A percentile compares a stretch with the other conserved stretches of the same genome.
Evolutionary conservation across 495 filamentous ascomycete species (phyloP).

Genomic region (Annulohypoxylon stygium): DNA sequence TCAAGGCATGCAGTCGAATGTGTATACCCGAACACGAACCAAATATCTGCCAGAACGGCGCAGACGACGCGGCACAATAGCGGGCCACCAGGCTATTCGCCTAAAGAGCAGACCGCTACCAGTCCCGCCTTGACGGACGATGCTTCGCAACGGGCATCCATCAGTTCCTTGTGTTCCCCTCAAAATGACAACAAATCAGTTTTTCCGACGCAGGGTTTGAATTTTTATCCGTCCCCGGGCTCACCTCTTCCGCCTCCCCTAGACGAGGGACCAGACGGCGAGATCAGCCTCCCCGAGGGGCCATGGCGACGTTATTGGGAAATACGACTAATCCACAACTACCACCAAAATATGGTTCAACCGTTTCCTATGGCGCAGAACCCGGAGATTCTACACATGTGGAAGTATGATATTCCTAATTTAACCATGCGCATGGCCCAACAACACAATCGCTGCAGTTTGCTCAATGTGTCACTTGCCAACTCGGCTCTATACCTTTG

Average conservation of each 20-base stretch:
- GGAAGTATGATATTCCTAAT: conserved; percentile 45
- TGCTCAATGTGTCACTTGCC: conserved; percentile 54
- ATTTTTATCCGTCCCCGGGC: conserved; percentile 41
- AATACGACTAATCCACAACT: conserved; percentile 54
- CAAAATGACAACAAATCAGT: conserved; percentile 22
- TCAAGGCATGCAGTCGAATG: conserved; percentile 56
- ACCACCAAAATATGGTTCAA: conserved; percentile 46
- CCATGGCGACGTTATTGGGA: conserved; percentile 54
- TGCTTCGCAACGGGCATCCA: neutral
- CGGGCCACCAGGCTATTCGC: conserved; percentile 16
- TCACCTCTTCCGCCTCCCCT: conserved; percentile 38
- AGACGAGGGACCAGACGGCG: conserved; percentile 31
- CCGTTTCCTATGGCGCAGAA: conserved; percentile 38
- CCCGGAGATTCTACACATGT: conserved; percentile 39
- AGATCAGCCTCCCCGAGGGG: conserved; percentile 50
- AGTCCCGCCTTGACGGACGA: conserved; percentile 8
- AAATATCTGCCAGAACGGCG: conserved; percentile 23
- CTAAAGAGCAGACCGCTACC: neutral
- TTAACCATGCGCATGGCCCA: conserved; percentile 52
- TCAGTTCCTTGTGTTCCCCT: conserved; percentile 6
- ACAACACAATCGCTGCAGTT: conserved; percentile 48
- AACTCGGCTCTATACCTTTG: conserved; percentile 54
- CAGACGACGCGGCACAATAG: conserved; percentile 14
- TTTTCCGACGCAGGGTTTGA: conserved; percentile 32
- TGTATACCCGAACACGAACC: conserved; percentile 46